Conservation (phyloP, 768 basidiomycete species). For the Tulasnella sp. region DNA sequence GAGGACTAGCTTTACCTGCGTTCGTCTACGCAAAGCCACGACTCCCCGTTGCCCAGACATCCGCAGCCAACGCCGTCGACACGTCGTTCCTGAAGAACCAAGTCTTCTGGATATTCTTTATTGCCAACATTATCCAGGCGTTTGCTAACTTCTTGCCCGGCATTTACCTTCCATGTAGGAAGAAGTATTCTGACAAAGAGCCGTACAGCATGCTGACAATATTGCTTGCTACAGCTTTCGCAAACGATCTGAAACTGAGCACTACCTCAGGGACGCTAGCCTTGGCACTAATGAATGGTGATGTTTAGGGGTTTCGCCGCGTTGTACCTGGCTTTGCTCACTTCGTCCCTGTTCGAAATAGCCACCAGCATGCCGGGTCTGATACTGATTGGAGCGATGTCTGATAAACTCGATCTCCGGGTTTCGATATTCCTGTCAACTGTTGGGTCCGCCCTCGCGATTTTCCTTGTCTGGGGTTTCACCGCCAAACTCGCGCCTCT, state of each 20-base stretch:
- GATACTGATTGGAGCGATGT: constrained; percentile 30
- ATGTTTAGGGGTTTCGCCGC: not conserved
- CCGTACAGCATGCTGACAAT: not conserved
- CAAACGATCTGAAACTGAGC: constrained; percentile 27
- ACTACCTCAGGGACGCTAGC: constrained; percentile 33
- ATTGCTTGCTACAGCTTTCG: constrained; percentile 23
- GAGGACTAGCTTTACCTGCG: constrained; percentile 15
- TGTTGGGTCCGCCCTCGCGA: constrained; percentile 25
- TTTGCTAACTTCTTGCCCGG: constrained; percentile 31
- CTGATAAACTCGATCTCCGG: constrained; percentile 31
- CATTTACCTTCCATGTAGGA: constrained; percentile 29
- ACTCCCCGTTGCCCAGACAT: constrained; percentile 23
- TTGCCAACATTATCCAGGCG: constrained; percentile 30
- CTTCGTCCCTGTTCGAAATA: not conserved
- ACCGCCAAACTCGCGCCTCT: constrained; percentile 19
- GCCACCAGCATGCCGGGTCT: constrained; percentile 29
- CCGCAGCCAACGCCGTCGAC: constrained; percentile 2
- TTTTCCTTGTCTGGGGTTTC: constrained; percentile 33
- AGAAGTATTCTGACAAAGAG: not conserved
- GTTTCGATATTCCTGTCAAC: constrained; percentile 26
- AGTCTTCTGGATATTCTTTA: constrained; percentile 31
- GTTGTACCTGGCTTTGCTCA: not conserved
- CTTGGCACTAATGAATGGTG: constrained; percentile 32
- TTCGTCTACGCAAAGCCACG: constrained; percentile 33
- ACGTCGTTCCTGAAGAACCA: constrained; percentile 26